Evolutionary conservation across 345 rosid species (phyloP).

Genomic region (Triadica sebifera): DNA sequence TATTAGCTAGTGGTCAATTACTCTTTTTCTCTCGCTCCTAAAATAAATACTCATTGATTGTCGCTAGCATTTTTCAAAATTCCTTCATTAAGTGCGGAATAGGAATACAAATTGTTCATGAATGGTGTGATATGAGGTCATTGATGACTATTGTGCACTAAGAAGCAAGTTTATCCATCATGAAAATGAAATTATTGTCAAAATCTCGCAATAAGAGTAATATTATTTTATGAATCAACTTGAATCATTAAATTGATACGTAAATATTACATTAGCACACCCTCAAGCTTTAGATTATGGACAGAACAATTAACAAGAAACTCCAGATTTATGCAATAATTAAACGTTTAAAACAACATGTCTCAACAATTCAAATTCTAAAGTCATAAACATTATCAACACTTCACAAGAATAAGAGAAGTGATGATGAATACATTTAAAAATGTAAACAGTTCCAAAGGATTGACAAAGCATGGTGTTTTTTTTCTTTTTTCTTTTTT

Average conservation of each 20-base stretch:
- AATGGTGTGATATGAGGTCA: not conserved
- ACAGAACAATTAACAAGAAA: not conserved
- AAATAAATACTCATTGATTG: too few relatives aligned
- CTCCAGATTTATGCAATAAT: not conserved
- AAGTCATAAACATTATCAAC: not conserved
- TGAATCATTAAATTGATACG: not conserved
- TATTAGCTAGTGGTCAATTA: too few relatives aligned
- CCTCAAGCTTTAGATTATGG: not conserved
- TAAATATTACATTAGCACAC: not conserved
- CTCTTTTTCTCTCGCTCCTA: too few relatives aligned
- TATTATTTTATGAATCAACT: not conserved
- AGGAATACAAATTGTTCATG: not conserved
- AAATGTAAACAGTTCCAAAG: not conserved
- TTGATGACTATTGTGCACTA: not conserved
- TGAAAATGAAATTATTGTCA: not conserved
- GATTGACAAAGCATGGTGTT: not conserved
- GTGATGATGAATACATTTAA: not conserved
- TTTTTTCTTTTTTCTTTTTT: not conserved
- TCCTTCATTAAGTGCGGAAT: conserved; percentile 4
- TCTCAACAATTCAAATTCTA: not conserved
- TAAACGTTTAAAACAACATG: not conserved
- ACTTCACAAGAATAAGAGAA: not conserved
- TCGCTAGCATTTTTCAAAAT: too few relatives aligned
- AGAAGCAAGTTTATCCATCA: conserved; percentile 12
- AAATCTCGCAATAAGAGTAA: not conserved